These are phyloP conservation scores for Leccinum obscurum DNA, from an alignment of 768 basidiomycete genomes.

Conservation along the genomic window DNA sequence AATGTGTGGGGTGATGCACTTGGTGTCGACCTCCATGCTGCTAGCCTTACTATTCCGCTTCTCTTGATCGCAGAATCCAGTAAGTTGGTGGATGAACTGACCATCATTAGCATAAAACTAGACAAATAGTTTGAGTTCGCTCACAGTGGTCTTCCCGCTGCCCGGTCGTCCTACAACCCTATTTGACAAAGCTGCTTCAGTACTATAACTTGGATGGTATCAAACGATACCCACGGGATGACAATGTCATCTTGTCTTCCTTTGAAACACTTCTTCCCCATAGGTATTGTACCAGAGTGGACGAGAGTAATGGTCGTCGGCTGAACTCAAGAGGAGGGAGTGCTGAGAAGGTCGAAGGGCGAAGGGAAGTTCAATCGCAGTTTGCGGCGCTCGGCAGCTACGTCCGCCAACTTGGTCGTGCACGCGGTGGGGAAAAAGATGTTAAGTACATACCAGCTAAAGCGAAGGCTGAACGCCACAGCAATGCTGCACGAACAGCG, in stretches of 20 bases:
- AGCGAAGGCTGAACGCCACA: not conserved
- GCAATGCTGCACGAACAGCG: no score
- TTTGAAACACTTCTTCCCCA: not conserved
- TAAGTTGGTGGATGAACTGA: not conserved
- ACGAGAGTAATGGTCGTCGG: not conserved
- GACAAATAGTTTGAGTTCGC: not conserved
- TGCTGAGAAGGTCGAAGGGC: no score
- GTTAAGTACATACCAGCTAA: no score
- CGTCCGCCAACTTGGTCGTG: no score
- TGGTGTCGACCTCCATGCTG: not conserved
- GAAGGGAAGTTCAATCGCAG: no score
- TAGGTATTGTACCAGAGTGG: not conserved
- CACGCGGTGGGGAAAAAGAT: no score
- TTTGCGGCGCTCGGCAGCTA: no score
- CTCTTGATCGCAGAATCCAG: not conserved
- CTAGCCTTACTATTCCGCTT: not conserved
- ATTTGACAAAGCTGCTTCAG: not conserved
- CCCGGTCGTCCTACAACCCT: not conserved
- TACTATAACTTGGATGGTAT: not conserved
- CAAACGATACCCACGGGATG: not conserved
- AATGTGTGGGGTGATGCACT: not conserved
- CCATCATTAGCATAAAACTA: not conserved
- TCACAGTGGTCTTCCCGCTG: not conserved
- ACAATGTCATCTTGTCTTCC: not conserved
- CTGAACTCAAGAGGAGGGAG: no score